These are phyloP conservation scores for Boletus insuetus DNA, from an alignment of 768 basidiomycete species.

Conservation along the genomic window DNA sequence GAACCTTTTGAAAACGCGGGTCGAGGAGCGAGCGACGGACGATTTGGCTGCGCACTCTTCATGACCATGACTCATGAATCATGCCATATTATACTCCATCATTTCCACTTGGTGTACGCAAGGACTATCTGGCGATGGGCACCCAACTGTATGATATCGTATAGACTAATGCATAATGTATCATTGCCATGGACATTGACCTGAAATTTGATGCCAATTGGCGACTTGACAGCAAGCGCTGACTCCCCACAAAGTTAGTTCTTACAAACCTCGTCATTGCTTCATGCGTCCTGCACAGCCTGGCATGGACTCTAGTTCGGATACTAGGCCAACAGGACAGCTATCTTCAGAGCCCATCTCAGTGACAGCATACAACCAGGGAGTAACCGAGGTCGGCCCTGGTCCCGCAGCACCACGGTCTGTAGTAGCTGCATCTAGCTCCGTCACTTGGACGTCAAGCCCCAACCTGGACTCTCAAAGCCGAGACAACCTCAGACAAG, in stretches of 20 bases:
- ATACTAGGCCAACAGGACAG: constrained; percentile 8
- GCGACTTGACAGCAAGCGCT: neutral
- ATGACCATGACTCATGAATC: constrained; percentile 1
- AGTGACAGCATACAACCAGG: constrained; percentile 13
- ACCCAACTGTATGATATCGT: constrained; percentile 13
- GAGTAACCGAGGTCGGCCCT: constrained; percentile 6
- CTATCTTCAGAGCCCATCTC: constrained; percentile 9
- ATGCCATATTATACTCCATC: neutral
- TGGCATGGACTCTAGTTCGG: constrained; percentile 22
- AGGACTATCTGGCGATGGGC: constrained; percentile 10
- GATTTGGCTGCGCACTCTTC: neutral
- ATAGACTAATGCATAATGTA: constrained; percentile 9
- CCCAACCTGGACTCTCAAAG: constrained; percentile 22
- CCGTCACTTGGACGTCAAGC: constrained; percentile 11
- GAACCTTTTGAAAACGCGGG: constrained; percentile 2
- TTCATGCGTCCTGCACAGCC: constrained; percentile 2
- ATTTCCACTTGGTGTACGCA: neutral
- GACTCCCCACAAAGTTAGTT: too few species aligned
- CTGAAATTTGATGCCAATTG: neutral
- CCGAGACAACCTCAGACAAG: constrained; percentile 43
- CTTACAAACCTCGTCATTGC: neutral
- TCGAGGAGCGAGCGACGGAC: neutral
- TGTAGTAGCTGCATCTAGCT: constrained; percentile 2
- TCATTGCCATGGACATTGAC: constrained; percentile 1
- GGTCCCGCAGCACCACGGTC: constrained; percentile 4